Evolutionary conservation across 2,329 filamentous ascomycete genomes (phyloP).

Genomic region (Rhynchosporium agropyri): DNA sequence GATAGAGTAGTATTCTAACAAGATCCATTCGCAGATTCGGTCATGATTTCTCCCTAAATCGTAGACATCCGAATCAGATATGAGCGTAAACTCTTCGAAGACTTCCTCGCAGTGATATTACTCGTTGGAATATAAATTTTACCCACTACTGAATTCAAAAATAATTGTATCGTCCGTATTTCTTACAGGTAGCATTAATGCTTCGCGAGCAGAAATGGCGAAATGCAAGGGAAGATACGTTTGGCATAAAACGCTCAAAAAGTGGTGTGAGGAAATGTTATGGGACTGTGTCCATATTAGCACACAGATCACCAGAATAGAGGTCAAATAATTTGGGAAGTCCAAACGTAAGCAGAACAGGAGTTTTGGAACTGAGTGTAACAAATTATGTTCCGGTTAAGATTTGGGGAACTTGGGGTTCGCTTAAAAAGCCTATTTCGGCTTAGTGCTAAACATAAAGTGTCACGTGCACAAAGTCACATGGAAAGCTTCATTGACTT

Average conservation of each 20-base stretch:
- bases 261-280: conserved; percentile 27
- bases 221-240: conserved; percentile 75
- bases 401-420: too few species aligned
- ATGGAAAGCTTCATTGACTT: too few species aligned
- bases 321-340: too few species aligned
- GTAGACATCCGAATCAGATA: conserved; percentile 72
- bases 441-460: not conserved
- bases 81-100: conserved; percentile 63
- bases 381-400: too few species aligned
- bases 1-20: conserved; percentile 52
- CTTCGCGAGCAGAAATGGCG: conserved; percentile 76
- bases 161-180: conserved; percentile 70
- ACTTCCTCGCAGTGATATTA: conserved; percentile 59
- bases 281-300: conserved; percentile 12
- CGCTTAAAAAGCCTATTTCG: not conserved
- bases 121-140: conserved; percentile 64
- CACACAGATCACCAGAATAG: not conserved
- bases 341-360: too few species aligned
- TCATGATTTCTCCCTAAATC: conserved; percentile 74
- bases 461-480: too few species aligned
- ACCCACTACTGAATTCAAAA: conserved; percentile 53
- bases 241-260: conserved; percentile 66
- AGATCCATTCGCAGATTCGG: conserved; percentile 50
- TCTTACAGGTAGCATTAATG: conserved; percentile 75
- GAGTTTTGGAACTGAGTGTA: too few species aligned